Base-by-base conservation (phyloP, 1,139 yeast genomes). In the Debaryomyces subglobosus region DNA sequence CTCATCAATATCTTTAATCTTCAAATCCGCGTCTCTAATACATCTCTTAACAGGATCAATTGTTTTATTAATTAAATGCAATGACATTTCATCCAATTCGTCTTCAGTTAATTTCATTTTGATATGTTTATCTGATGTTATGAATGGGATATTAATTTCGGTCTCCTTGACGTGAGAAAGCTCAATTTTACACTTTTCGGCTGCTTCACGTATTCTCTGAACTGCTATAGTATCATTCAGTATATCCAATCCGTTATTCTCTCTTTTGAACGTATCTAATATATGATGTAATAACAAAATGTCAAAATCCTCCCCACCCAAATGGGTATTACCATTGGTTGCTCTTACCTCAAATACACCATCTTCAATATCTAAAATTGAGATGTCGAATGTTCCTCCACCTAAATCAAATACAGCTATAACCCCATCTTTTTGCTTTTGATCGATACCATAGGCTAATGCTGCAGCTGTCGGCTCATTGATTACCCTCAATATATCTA, bases 401-500 rank as follows among this genome's bases (percentile, higher is more conserved):
- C 95, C 95, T 47, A 87, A 72, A 68, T 87, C 95, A 63, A 84
- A 87, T 10, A 87, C 95, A 0, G 94, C 94, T 38, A 87, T 79
- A 21, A 72, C 64, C 7, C 91, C 91, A 60, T 82, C 85, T 44
- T 78, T 76, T 43, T 71, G 68, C 34, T 59, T 63, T 59, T 78
- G 72, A 56, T 82, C 81, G 44, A 86, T 68, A 1, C 95, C 95
- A 63, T 86, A 87, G 4, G 94, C 92, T 58, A 87, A 73, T 0
- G 94, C 90, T 1, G 92, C 92, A 1, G 92, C 92, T 0, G 94
- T 86, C 3, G 94, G 94, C 62, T 86, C 94, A 66, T 86, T 86
- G 3, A 86, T 78, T 10, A 86, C 90, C 56, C 94, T 70, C 44
- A 86, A 66, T 3, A 86, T 85, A 45, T 86, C 82, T 54, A 86